These are phyloP conservation scores for Lichenothelia convexa DNA, from an alignment of 495 filamentous ascomycete species.

Conservation along the genomic window DNA sequence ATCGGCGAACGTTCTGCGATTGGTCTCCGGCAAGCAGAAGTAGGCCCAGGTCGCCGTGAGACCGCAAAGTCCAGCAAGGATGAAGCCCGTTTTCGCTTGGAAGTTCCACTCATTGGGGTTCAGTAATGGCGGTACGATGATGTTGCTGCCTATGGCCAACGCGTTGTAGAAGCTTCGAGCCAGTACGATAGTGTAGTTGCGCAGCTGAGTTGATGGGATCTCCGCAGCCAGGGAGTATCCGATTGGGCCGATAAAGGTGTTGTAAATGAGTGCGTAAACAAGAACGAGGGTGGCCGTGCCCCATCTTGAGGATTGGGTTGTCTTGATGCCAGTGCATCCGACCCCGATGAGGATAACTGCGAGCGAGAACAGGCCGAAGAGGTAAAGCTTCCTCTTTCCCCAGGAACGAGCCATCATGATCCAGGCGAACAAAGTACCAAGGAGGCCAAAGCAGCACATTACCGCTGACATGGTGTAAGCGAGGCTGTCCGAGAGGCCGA, in stretches of 20 bases:
- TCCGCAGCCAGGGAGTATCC: conserved; percentile 64
- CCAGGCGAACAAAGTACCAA: conserved; percentile 57
- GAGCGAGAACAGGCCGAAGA: conserved; percentile 48
- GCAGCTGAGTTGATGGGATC: conserved; percentile 51
- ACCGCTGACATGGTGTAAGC: conserved; percentile 56
- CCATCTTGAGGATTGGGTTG: conserved; percentile 16
- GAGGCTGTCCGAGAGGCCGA: conserved; percentile 34
- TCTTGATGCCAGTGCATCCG: conserved; percentile 44
- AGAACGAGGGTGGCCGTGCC: conserved; percentile 56
- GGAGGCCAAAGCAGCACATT: conserved; percentile 58
- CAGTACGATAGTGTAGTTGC: conserved; percentile 59
- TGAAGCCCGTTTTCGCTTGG: conserved; percentile 63
- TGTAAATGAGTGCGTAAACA: conserved; percentile 55
- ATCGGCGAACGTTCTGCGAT: conserved; percentile 28
- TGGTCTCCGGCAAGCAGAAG: conserved; percentile 15
- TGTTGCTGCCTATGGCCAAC: conserved; percentile 46
- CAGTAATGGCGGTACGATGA: conserved; percentile 59
- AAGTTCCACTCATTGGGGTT: conserved; percentile 60
- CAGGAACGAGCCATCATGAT: conserved; percentile 44
- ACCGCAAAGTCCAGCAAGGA: conserved; percentile 28
- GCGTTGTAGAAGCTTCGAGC: conserved; percentile 58
- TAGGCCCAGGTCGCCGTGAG: conserved; percentile 2
- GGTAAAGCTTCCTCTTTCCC: conserved; percentile 52
- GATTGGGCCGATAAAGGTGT: conserved; percentile 58
- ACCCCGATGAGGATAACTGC: conserved; percentile 50